Evolutionary conservation across 2,329 filamentous ascomycete genomes (phyloP), one percentile per base, ranked within the genome.

Genomic region (Chrysoporthe cubensis): DNA sequence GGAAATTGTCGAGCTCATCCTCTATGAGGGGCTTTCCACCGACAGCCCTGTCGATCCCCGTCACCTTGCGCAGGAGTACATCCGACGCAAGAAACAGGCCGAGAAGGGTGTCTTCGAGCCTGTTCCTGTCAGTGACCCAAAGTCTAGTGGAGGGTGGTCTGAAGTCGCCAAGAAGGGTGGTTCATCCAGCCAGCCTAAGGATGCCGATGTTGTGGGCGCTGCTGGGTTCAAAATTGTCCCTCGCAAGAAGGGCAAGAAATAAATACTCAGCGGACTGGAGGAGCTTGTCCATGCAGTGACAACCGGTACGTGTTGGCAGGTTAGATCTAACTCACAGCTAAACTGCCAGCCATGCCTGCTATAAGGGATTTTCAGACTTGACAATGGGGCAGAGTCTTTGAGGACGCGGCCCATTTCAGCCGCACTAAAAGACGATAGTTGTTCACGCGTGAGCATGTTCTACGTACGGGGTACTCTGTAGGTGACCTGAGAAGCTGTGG

Each of bases 101-200:
- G 95, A 98, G 73, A 96, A 94, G 82, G 96, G 96, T 50, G 87
- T 97, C 52, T 71, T 78, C 1, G 84, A 97, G 74, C 87, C 91
- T 65, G 84, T 81, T 62, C 80, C 82, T 46, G 86, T 81, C 65
- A 85, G 88, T 3, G 84, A 82, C 44, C 80, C 75, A 70, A 76
- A 84, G 75, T 66, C 78, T 37, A 81, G 84, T 37, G 90, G 92
- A 66, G 95, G 95, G 26, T 99, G 96, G 96, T 97, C 87, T 73
- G 96, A 98, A 81, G 96, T 99, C 64, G 96, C 96, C 1, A 98
- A 98, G 89, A 97, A 97, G 85, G 91, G 91, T 61, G 80, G 82
- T 65, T 81, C 82, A 66, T 77, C 78, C 61, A 83, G 82, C 70
- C 82, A 60, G 78, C 81, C 73, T 77, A 77, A 76, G 78, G 75